A percentile compares a stretch with the other conserved stretches of the same genome.
phyloP scores from a whole-genome alignment of 805 yeast species.

The Starmerella vaccinii region DNA sequence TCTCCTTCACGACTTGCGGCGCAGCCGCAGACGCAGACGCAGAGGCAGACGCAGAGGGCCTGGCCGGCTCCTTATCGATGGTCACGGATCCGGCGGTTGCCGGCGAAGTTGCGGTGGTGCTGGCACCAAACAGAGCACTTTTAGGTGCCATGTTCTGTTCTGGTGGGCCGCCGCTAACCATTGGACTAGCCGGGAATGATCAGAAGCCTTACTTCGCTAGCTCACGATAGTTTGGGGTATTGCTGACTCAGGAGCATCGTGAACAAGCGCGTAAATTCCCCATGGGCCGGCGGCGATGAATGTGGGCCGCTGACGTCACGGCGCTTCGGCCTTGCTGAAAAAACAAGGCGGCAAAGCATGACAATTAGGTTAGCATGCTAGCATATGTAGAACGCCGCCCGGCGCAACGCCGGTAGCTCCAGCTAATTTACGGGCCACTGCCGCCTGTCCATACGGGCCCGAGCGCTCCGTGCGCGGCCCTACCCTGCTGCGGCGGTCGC shows the following conservation, averaged over 20 bases:
- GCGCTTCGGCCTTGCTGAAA: no score
- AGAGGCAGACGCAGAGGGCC: no score
- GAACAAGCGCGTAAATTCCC: neutral
- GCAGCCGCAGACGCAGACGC: neutral
- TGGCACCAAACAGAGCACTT: neutral
- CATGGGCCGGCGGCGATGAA: neutral
- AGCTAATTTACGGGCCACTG: no score
- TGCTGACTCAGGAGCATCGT: conserved; percentile 5
- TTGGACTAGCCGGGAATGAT: neutral
- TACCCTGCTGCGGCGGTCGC: neutral
- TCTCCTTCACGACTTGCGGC: conserved; percentile 58
- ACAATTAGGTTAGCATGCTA: no score
- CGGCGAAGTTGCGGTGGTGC: neutral
- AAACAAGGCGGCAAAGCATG: no score
- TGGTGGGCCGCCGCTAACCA: conserved; percentile 2
- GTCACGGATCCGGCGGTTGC: neutral
- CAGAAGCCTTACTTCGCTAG: neutral
- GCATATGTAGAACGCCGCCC: no score
- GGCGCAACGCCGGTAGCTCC: no score
- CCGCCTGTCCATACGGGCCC: no score
- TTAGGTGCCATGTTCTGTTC: neutral
- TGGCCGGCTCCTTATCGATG: neutral
- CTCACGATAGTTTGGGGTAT: neutral
- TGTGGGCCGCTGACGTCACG: conserved; percentile 1
- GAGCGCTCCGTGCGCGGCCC: no score